phyloP scores from a whole-genome alignment of 345 rosid species.

The Erodium maritimum region DNA sequence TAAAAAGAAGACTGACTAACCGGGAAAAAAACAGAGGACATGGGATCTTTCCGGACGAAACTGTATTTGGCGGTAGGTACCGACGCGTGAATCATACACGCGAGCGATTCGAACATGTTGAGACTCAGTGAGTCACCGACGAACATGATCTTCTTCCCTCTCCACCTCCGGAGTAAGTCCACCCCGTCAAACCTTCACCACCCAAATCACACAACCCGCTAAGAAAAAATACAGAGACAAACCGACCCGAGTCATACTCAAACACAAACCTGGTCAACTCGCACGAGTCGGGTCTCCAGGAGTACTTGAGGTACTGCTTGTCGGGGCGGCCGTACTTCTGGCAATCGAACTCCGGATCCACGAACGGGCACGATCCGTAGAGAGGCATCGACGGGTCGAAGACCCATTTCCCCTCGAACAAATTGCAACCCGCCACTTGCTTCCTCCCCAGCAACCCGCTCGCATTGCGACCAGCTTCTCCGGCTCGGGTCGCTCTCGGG shows the following conservation, averaged over 20 bases:
- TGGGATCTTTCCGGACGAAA: constrained; percentile 30
- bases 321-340: constrained; percentile 65
- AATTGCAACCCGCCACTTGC: constrained; percentile 46
- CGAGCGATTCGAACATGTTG: constrained; percentile 95
- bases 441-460: constrained; percentile 33
- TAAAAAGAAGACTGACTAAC: constrained; percentile 20
- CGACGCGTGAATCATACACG: constrained; percentile 90
- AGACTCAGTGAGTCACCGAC: constrained; percentile 98
- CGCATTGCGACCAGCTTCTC: not conserved
- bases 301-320: constrained; percentile 58
- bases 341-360: constrained; percentile 71
- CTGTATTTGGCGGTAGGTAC: constrained; percentile 52
- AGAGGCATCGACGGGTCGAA: constrained; percentile 50
- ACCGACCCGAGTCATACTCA: too few species aligned
- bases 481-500: too few species aligned
- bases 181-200: constrained; percentile 54
- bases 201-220: too few species aligned
- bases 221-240: too few species aligned
- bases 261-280: constrained; percentile 59
- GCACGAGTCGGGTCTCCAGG: constrained; percentile 75
- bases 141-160: constrained; percentile 88
- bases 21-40: constrained; percentile 57
- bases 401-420: constrained; percentile 70
- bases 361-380: constrained; percentile 61
- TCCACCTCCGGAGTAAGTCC: constrained; percentile 52